Percentiles rank a stretch among this genome's conserved stretches.
Conservation (phyloP, 2,329 filamentous ascomycete genomes). For the Hysterium pulicare region DNA sequence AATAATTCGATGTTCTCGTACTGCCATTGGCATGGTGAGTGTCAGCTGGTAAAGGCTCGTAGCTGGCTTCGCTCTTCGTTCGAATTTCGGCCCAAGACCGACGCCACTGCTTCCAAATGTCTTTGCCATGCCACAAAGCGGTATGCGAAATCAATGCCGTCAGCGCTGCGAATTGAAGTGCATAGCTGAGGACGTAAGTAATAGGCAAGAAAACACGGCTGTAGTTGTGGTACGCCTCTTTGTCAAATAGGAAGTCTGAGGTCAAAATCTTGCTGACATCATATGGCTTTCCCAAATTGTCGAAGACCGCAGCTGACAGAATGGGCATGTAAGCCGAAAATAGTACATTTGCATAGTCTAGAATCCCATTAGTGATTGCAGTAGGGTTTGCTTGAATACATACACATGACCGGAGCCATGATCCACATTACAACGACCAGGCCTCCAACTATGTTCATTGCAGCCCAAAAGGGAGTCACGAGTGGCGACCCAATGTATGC, state of each 20-base stretch:
- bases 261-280: conserved; percentile 79
- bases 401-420: conserved; percentile 69
- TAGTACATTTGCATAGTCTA: conserved; percentile 71
- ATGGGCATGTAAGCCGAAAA: conserved; percentile 86
- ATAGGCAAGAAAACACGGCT: conserved; percentile 82
- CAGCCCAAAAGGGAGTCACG: conserved; percentile 81
- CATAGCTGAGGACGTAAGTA: conserved; percentile 83
- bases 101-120: conserved; percentile 76
- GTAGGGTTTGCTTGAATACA: conserved; percentile 11
- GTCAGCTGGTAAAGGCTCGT: conserved; percentile 33
- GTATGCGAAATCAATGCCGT: conserved; percentile 79
- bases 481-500: conserved; percentile 83
- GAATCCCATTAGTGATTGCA: background rate
- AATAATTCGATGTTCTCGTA: conserved; percentile 16
- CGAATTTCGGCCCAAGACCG: conserved; percentile 63
- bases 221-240: conserved; percentile 72
- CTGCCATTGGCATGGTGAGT: conserved; percentile 30
- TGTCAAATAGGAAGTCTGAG: conserved; percentile 72
- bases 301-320: conserved; percentile 78
- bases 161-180: conserved; percentile 78
- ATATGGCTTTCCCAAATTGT: conserved; percentile 77
- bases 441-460: conserved; percentile 78
- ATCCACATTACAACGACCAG: conserved; percentile 84
- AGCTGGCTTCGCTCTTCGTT: conserved; percentile 24
- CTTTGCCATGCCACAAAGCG: conserved; percentile 76